Evolutionary conservation across 768 basidiomycete species (phyloP).

Genomic region (Lactifluus rugatus): DNA sequence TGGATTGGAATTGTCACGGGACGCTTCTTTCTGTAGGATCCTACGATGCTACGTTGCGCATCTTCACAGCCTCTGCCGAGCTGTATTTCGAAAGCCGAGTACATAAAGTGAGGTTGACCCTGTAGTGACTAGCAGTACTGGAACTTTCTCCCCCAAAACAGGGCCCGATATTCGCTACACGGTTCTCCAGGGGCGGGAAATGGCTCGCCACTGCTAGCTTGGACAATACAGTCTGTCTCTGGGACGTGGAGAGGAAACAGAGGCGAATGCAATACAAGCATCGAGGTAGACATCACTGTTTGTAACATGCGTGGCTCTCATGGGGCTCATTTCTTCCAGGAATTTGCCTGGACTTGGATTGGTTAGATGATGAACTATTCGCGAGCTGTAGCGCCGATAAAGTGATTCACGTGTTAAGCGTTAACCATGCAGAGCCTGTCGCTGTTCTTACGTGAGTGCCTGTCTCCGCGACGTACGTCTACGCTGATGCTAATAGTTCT

Average conservation of each 20-base stretch:
- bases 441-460: conserved; percentile 50
- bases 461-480: neutral
- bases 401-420: conserved; percentile 48
- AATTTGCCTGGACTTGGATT: conserved; percentile 75
- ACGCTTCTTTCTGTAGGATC: conserved; percentile 68
- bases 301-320: neutral
- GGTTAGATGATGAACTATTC: conserved; percentile 63
- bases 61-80: conserved; percentile 53
- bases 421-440: conserved; percentile 44
- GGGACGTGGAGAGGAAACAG: conserved; percentile 58
- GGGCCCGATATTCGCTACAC: conserved; percentile 73
- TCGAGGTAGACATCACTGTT: conserved; percentile 36
- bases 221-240: conserved; percentile 68
- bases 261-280: conserved; percentile 60
- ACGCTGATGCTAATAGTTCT: neutral
- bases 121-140: neutral
- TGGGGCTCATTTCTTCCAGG: conserved; percentile 29
- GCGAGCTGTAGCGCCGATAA: conserved; percentile 67
- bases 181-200: conserved; percentile 63
- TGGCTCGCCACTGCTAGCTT: conserved; percentile 71
- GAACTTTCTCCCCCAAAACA: conserved; percentile 24
- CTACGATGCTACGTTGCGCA: conserved; percentile 61
- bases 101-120: conserved; percentile 47
- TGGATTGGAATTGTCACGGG: conserved; percentile 73
- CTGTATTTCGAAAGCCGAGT: conserved; percentile 51